Percentiles rank a stretch among this genome's conserved stretches.
phyloP scores from a whole-genome alignment of 2,329 filamentous ascomycete genomes.

The Neofusicoccum parvum region DNA sequence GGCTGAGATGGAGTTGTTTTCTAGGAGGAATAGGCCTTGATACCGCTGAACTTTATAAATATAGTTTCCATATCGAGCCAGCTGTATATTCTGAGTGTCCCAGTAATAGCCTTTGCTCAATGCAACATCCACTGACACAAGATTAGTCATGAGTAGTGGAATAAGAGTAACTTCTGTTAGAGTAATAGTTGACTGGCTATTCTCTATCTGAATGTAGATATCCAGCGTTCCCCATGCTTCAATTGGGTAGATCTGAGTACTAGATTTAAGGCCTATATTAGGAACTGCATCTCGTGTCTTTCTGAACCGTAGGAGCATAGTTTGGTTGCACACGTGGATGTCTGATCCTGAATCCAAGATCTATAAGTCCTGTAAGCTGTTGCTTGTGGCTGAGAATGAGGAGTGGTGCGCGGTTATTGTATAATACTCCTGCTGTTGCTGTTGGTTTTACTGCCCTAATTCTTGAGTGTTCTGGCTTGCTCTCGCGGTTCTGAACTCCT shows the following conservation, averaged over 20 bases:
- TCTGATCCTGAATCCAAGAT: background rate
- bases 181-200: background rate
- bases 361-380: background rate
- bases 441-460: too few relatives aligned
- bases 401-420: too few relatives aligned
- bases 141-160: background rate
- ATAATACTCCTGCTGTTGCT: too few relatives aligned
- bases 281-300: background rate
- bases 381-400: too few relatives aligned
- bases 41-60: background rate
- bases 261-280: background rate
- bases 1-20: background rate
- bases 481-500: too few relatives aligned
- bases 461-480: too few relatives aligned
- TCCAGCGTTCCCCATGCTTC: background rate
- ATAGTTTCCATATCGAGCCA: background rate
- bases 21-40: background rate
- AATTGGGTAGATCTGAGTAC: background rate
- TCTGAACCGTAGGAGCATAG: background rate
- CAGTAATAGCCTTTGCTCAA: background rate
- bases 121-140: background rate
- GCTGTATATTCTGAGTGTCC: background rate
- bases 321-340: background rate
- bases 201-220: background rate
- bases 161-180: background rate